Evolutionary conservation across 2,329 filamentous ascomycete genomes (phyloP), one percentile per base, ranked within the genome.

Genomic region (Clathrospora elynae): DNA sequence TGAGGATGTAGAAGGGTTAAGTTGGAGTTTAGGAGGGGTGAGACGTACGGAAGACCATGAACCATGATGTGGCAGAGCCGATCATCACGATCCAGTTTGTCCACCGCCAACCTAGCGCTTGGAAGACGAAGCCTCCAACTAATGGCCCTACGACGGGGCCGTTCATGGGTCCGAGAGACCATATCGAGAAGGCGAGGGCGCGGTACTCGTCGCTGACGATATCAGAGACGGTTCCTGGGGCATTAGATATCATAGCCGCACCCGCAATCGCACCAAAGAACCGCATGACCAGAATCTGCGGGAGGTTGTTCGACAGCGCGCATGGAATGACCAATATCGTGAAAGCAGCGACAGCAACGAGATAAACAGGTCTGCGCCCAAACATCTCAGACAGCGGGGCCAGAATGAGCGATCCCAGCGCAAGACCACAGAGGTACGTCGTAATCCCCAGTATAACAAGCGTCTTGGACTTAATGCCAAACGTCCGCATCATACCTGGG

Each of bases 91-190:
- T 77, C 87, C 88, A 95, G 61, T 88, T 87, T 24, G 85, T 86
- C 89, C 90, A 96, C 19, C 90, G 75, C 91, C 91, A 96, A 8
- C 89, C 90, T 2, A 93, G 74, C 51, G 86, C 83, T 67, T 90
- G 78, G 53, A 75, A 88, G 1, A 87, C 81, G 55, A 95, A 95
- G 0, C 90, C 90, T 14, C 90, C 90, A 22, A 96, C 85, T 1
- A 91, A 72, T 0, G 87, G 86, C 0, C 86, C 61, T 1, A 67
- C 31, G 71, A 87, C 11, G 0, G 63, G 64, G 0, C 87, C 90
- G 61, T 95, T 95, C 53, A 95, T 80, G 0, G 91, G 90, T 0
- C 89, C 90, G 39, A 96, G 83, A 48, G 79, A 82, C 84, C 90
- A 96, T 22, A 95, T 77, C 4, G 84, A 88, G 70, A 96, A 89